Base-by-base conservation (phyloP, 352 stramenopile species). In the Globisporangium barbulae region DNA sequence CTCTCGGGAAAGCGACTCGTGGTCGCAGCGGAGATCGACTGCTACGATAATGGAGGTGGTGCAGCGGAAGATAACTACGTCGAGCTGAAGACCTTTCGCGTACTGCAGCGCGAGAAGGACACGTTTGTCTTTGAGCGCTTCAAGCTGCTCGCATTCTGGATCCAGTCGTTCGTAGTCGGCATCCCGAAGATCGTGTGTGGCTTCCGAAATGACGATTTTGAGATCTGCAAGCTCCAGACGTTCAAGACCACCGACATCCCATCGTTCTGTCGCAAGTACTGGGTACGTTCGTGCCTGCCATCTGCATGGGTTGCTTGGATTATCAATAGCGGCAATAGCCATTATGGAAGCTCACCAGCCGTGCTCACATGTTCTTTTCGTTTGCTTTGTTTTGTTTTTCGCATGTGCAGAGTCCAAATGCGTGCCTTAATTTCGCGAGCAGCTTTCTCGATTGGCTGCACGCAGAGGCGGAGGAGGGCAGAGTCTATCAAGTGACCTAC, bases 61-160 rank as follows among this genome's bases (percentile, higher is more conserved):
- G 21, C 54, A 50, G 54, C 54, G 7, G 60, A 44, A 13, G 61
- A 63, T 25, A 42, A 49, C 5, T 91, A 93, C 63, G 71, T 91
- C 6, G 82, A 91, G 68, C 75, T 91, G 6, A 93, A 93, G 62
- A 91, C 81, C 4, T 89, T 85, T 41, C 73, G 81, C 1, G 65
- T 85, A 1, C 39, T 93, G 7, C 53, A 76, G 45, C 75, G 63
- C 0, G 70, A 86, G 59, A 91, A 90, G 57, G 85, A 93, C 53
- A 77, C 74, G 37, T 90, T 78, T 50, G 71, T 83, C 15, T 93
- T 93, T 47, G 85, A 93, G 63, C 75, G 82, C 12, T 93, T 86
- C 69, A 93, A 93, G 61, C 58, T 91, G 45, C 64, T 93, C 6
- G 79, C 81, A n/a, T 91, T 91, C 64, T 93, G 85, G 85, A 91